These are phyloP conservation scores for Dentipellis sp. DNA, from an alignment of 768 basidiomycete species.

Conservation along the genomic window DNA sequence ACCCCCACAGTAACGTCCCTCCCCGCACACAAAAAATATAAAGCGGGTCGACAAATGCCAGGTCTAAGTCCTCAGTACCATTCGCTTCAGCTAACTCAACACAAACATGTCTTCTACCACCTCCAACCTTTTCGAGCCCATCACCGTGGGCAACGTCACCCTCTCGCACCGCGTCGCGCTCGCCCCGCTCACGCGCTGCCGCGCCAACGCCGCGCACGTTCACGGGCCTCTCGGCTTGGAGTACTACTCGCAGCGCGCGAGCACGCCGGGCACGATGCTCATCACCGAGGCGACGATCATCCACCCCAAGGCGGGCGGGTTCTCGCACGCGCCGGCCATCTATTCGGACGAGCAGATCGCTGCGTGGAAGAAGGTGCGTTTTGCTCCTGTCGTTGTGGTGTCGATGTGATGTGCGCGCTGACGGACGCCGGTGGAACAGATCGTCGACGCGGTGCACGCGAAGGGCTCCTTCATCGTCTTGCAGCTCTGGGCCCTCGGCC, in stretches of 20 bases:
- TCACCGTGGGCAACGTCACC: not conserved
- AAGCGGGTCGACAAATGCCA: too few species aligned
- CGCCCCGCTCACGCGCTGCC: constrained; percentile 17
- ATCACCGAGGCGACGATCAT: not conserved
- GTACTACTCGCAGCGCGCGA: constrained; percentile 5
- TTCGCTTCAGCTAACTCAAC: too few species aligned
- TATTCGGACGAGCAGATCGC: not conserved
- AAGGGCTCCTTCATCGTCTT: constrained; percentile 23
- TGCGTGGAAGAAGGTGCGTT: not conserved
- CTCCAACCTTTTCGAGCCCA: not conserved
- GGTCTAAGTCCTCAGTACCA: too few species aligned
- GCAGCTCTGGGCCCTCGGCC: constrained; percentile 31
- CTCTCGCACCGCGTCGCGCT: constrained; percentile 23
- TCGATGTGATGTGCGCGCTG: too few species aligned
- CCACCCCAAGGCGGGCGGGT: not conserved
- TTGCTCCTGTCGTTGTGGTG: not conserved
- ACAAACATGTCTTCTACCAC: not conserved
- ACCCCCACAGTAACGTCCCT: too few species aligned
- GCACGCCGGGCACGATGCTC: constrained; percentile 4
- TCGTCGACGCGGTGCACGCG: constrained; percentile 26
- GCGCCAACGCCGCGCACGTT: constrained; percentile 7
- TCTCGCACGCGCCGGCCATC: not conserved
- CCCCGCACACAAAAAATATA: too few species aligned
- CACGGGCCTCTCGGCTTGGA: not conserved
- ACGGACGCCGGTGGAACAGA: not conserved